Percentiles rank a stretch among this genome's conserved stretches.
These are phyloP conservation scores for Collybia sordida DNA, from an alignment of 768 basidiomycete genomes.

Conservation along the genomic window DNA sequence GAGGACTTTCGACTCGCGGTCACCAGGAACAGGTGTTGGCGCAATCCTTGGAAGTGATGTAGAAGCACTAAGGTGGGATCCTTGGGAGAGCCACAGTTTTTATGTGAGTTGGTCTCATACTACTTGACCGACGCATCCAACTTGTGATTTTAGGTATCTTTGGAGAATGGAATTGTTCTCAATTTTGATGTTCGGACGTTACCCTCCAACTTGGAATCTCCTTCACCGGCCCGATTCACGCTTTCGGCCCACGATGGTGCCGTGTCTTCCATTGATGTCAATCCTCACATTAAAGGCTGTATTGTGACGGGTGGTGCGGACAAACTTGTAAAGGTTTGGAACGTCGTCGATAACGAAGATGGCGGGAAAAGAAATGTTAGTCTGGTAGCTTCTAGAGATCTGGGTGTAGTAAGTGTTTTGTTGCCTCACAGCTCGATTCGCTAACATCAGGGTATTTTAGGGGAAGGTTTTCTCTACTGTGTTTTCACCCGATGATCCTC, in stretches of 20 bases:
- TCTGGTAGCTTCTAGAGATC: slow-evolving; percentile 82
- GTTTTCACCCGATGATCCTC: slow-evolving; percentile 93
- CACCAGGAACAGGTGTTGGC: slow-evolving; percentile 81
- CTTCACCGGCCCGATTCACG: slow-evolving; percentile 80
- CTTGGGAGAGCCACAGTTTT: slow-evolving; percentile 86
- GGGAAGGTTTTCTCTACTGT: slow-evolving; percentile 93
- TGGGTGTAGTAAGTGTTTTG: slow-evolving; percentile 75
- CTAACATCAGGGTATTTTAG: slow-evolving; percentile 35
- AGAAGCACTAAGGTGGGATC: slow-evolving; percentile 94
- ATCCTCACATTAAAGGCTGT: slow-evolving; percentile 86
- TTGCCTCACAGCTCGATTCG: neutral
- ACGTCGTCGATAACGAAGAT: slow-evolving; percentile 66
- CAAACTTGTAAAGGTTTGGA: slow-evolving; percentile 97
- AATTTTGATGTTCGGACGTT: slow-evolving; percentile 90
- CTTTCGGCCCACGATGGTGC: slow-evolving; percentile 93
- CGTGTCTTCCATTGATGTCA: slow-evolving; percentile 86
- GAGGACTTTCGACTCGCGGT: slow-evolving; percentile 89
- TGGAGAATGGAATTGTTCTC: slow-evolving; percentile 92
- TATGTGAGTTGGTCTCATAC: slow-evolving; percentile 57
- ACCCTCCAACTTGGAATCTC: slow-evolving; percentile 60
- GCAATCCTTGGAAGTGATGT: slow-evolving; percentile 88
- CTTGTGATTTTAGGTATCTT: slow-evolving; percentile 61
- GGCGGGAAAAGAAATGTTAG: slow-evolving; percentile 73
- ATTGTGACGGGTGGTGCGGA: slow-evolving; percentile 93
- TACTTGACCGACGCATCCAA: neutral